Conservation (phyloP, 1,284 basidiomycete genomes). For the Peniophora sp. region DNA sequence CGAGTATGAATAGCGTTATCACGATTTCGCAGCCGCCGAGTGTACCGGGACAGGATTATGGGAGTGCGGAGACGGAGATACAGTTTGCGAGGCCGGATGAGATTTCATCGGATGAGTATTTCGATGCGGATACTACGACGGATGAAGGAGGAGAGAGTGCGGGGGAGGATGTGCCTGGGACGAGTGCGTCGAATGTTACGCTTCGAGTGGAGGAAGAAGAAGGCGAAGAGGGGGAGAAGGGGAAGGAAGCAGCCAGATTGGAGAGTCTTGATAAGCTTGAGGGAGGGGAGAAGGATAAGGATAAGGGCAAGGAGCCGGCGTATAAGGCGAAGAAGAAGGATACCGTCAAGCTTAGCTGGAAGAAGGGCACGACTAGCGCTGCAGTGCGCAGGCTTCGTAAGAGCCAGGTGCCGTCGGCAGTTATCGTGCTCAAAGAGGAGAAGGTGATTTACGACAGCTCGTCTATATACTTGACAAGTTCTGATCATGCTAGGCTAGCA, state of each 20-base stretch:
- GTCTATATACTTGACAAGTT: slow-evolving; percentile 9
- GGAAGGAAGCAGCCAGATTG: slow-evolving; percentile 22
- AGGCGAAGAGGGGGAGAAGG: slow-evolving; percentile 13
- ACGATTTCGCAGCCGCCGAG: slow-evolving; percentile 70
- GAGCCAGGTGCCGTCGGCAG: slow-evolving; percentile 55
- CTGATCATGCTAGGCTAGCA: slow-evolving; percentile 43
- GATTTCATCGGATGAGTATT: slow-evolving; percentile 27
- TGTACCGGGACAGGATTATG: slow-evolving; percentile 36
- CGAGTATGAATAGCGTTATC: slow-evolving; percentile 71
- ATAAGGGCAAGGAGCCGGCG: slow-evolving; percentile 8
- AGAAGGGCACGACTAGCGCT: slow-evolving; percentile 24
- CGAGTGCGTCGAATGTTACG: background rate
- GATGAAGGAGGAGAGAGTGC: background rate
- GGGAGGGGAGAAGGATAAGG: slow-evolving; percentile 9
- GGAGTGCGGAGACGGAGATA: slow-evolving; percentile 41
- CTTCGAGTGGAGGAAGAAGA: slow-evolving; percentile 1
- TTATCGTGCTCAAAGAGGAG: slow-evolving; percentile 79
- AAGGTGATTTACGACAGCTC: too few species aligned
- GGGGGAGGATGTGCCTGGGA: background rate
- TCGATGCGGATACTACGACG: background rate
- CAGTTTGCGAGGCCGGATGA: slow-evolving; percentile 52
- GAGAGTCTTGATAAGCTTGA: slow-evolving; percentile 25
- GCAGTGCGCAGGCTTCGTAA: slow-evolving; percentile 32
- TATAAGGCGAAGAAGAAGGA: slow-evolving; percentile 5
- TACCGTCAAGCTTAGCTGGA: slow-evolving; percentile 14